Evolutionary conservation across 176 grass and related monocot species (phyloP), one percentile per base, ranked within the genome.

Genomic region (Ampelocalamus luodianensis): DNA sequence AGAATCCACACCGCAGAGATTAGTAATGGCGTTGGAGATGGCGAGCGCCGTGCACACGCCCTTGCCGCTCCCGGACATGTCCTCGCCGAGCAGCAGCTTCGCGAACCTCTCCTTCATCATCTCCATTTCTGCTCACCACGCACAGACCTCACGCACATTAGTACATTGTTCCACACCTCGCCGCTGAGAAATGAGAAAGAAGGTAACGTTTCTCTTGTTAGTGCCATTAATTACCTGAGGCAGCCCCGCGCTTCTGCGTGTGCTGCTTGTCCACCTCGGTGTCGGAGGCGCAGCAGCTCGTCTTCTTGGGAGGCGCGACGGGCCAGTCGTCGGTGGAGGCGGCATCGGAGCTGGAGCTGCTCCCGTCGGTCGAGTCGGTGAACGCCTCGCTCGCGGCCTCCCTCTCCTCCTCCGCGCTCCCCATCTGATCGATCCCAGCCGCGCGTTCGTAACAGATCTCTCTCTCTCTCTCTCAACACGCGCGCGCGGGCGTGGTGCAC

Each of bases 41-140:
- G 96, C 93, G 50, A 96, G 87, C 68, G 96, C 96, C 0, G 93
- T 96, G 81, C 93, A 99, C 72, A 96, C 96, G 65, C 96, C 96
- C 86, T 96, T 96, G 85, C 96, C 96, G 72, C 87, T 83, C 15
- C 96, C 96, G 14, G 96, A 99, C 96, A 99, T 99, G 86, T 99
- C 96, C 88, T 99, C 96, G 63, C 96, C 96, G 9, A 99, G 93
- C 48, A 99, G 78, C 88, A 99, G 86, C 86, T 99, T 99, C 15
- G 96, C 87, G 67, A 99, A 94, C 65, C 91, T 83, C 93, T 96
- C 96, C 93, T 96, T 99, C 96, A 96, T 99, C 90, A 96, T 86
- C 74, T 99, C 96, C 78, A 74, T 84, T 40, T 99, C 96, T 99
- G 78, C 64, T 8, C 29, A 39, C 46, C 63, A 37, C 1, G 68